Percentiles rank a stretch among this genome's conserved stretches.
These are phyloP conservation scores for Pseudonitzschia pungens DNA, from an alignment of 108 stramenopile species.

Conservation along the genomic window DNA sequence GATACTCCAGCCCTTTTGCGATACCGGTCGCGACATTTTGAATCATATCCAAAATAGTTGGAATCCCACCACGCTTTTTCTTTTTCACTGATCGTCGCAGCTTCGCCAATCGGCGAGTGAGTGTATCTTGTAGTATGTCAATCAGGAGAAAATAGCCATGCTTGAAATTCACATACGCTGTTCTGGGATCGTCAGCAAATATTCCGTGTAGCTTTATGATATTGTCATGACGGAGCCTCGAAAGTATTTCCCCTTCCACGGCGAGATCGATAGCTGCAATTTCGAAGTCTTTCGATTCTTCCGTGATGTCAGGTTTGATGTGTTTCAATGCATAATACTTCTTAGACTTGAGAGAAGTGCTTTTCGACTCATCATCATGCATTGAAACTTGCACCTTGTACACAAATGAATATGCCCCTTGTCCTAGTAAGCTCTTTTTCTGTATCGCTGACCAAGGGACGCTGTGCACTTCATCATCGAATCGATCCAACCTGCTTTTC, in stretches of 20 bases:
- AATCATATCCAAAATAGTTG: slow-evolving; percentile 2
- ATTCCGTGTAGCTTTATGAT: slow-evolving; percentile 43
- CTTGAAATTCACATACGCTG: slow-evolving; percentile 28
- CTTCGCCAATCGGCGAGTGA: slow-evolving; percentile 38
- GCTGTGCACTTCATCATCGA: slow-evolving; percentile 11
- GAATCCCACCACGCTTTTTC: not conserved
- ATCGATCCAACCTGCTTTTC: slow-evolving; percentile 5
- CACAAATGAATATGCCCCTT: slow-evolving; percentile 5
- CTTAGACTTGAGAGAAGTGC: not conserved
- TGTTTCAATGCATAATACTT: slow-evolving; percentile 12
- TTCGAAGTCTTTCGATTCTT: slow-evolving; percentile 4
- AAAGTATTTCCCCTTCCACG: slow-evolving; percentile 44
- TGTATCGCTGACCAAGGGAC: slow-evolving; percentile 10
- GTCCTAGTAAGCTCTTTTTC: slow-evolving; percentile 1
- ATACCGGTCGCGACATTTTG: slow-evolving; percentile 38
- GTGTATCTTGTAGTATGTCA: slow-evolving; percentile 54
- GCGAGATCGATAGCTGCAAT: slow-evolving; percentile 34
- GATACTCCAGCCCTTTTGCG: slow-evolving; percentile 54
- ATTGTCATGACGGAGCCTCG: slow-evolving; percentile 36
- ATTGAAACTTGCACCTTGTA: slow-evolving; percentile 9
- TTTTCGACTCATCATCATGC: not conserved
- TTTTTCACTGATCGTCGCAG: not conserved
- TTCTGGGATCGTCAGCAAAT: slow-evolving; percentile 11
- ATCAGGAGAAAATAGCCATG: slow-evolving; percentile 63
- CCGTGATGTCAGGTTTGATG: slow-evolving; percentile 10